Evolutionary conservation across 2,329 filamentous ascomycete genomes (phyloP).

Genomic region (Pseudocercospora fijiensis): DNA sequence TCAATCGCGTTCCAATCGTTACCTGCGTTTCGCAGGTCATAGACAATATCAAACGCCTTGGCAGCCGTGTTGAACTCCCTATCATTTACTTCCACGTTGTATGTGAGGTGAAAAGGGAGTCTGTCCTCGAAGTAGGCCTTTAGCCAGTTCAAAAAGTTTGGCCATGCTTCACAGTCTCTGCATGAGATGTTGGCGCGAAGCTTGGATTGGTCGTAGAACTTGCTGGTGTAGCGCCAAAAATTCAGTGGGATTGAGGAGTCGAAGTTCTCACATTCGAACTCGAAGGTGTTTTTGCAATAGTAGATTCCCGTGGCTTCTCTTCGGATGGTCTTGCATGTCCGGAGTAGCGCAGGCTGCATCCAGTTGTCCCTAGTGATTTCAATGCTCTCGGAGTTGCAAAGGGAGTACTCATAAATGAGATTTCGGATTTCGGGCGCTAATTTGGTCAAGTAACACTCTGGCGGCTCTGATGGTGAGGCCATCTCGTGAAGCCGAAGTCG

Average conservation of each 20-base stretch:
- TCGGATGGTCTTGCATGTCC: slow-evolving; percentile 31
- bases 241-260: too few relatives aligned
- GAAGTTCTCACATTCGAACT: neutral
- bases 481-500: neutral
- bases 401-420: neutral
- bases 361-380: neutral
- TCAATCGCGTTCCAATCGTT: neutral
- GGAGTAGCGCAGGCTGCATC: slow-evolving; percentile 31
- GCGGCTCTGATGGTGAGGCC: neutral
- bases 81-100: neutral
- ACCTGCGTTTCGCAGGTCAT: neutral
- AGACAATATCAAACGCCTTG: neutral
- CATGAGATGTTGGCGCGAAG: neutral
- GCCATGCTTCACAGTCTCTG: neutral
- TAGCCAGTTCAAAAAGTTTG: neutral
- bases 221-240: neutral
- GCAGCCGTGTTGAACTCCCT: neutral
- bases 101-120: neutral
- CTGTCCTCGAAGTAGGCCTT: neutral
- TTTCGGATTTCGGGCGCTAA: neutral
- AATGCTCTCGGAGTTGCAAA: neutral
- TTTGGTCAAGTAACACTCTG: neutral
- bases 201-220: neutral
- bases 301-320: slow-evolving; percentile 28
- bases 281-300: neutral